Conservation (phyloP, 176 grass and related monocot genomes). For the sorghum (Sorghum bicolor) region Sorghum_bicolor_NCBIv3 NC_012878.2:70501-71000, state of each 20-base stretch:
- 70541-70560: too few species aligned
- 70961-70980: background rate
- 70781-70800: background rate
- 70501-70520: too few species aligned
- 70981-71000: background rate
- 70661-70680: too few species aligned
- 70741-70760: background rate
- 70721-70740: background rate
- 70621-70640: too few species aligned
- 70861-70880: conserved; percentile 7
- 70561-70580: too few species aligned
- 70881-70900: conserved; percentile 17
- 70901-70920: background rate
- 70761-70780: background rate
- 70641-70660: too few species aligned
- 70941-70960: background rate
- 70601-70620: too few species aligned
- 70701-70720: background rate
- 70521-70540: too few species aligned
- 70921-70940: background rate
- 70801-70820: background rate
- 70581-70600: too few species aligned
- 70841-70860: background rate
- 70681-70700: background rate
- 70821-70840: background rate